Percentiles rank a stretch among this genome's conserved stretches.
These are phyloP conservation scores for Ilyonectria sp. DNA, from an alignment of 2,329 filamentous ascomycete species.

Conservation along the genomic window DNA sequence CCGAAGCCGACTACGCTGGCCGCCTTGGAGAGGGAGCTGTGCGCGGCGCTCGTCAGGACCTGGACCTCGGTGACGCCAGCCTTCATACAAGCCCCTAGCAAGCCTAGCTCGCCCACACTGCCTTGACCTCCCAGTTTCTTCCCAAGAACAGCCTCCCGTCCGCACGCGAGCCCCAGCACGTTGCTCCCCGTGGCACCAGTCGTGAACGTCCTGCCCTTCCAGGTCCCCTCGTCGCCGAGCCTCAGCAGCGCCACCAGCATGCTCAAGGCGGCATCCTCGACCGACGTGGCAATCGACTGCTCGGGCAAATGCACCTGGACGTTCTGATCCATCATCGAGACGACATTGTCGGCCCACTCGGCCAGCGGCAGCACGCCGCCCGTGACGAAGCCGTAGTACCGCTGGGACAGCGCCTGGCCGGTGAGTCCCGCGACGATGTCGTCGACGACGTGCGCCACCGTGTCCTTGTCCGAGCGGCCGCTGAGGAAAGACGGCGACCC, in stretches of 20 bases:
- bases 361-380: constrained; percentile 86
- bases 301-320: constrained; percentile 84
- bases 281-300: constrained; percentile 81
- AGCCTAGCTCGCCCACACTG: constrained; percentile 77
- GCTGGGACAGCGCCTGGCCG: constrained; percentile 72
- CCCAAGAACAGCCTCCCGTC: constrained; percentile 74
- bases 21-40: constrained; percentile 89
- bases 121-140: constrained; percentile 49
- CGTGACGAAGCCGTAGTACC: constrained; percentile 92
- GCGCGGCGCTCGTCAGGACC: constrained; percentile 84
- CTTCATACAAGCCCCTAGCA: constrained; percentile 75
- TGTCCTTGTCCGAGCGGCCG: constrained; percentile 48
- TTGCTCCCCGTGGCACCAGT: constrained; percentile 83
- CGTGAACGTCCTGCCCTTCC: constrained; percentile 70
- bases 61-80: constrained; percentile 79
- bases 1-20: constrained; percentile 88
- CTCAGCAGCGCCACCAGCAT: constrained; percentile 79
- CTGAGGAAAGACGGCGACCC: constrained; percentile 51
- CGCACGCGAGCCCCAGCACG: constrained; percentile 80
- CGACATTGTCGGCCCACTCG: constrained; percentile 86
- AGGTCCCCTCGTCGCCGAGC: constrained; percentile 68
- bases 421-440: constrained; percentile 75
- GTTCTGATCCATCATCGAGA: constrained; percentile 86
- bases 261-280: constrained; percentile 81
- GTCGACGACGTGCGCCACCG: constrained; percentile 59